Evolutionary conservation across 768 basidiomycete genomes (phyloP), one percentile per base, ranked within the genome.

Genomic region (Sarcodon sp.): DNA sequence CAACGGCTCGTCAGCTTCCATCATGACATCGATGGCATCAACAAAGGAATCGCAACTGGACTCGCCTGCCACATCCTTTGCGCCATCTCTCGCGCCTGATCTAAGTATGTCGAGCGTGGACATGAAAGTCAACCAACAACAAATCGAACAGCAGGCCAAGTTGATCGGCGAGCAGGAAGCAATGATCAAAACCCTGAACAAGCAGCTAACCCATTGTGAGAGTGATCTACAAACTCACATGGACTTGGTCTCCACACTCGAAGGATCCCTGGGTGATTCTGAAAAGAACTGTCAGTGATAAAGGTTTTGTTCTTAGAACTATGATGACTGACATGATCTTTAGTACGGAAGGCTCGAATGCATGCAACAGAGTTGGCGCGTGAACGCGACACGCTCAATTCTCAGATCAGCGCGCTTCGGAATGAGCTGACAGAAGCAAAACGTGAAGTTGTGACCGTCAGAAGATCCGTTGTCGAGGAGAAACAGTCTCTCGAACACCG

Each of bases 121-220:
- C 56, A 49, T 68, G 39, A 88, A 87, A 62, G 50, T 75, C 5
- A 15, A 16, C 13, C 54, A 65, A 1, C 67, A 64, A 38, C 78
- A 76, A 57, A 55, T 91, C 7, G 86, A 87, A 57, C 78, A 85
- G 51, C 86, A 87, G 62, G 63, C 75, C 15, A 85, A 83, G 57
- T 79, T 76, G 43, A 66, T 91, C 35, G 85, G 79, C 10, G 90
- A 93, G 68, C 85, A 89, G 59, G 85, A 89, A 55, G 77, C 73
- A 45, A 92, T 90, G 84, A 88, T 94, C 68, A 87, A 88, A 65
- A 91, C 87, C 18, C 75, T 96, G 52, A 92, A 91, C 65, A 92
- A 94, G 63, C 90, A 92, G 63, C 62, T 96, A 44, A 80, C 79
- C n/a, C 91, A 94, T 61, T 92, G 89, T 59, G 92, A 96, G 66